Evolutionary conservation across 129 eudicot genomes (phyloP).

Genomic region (Scalesia atractyloides): DNA sequence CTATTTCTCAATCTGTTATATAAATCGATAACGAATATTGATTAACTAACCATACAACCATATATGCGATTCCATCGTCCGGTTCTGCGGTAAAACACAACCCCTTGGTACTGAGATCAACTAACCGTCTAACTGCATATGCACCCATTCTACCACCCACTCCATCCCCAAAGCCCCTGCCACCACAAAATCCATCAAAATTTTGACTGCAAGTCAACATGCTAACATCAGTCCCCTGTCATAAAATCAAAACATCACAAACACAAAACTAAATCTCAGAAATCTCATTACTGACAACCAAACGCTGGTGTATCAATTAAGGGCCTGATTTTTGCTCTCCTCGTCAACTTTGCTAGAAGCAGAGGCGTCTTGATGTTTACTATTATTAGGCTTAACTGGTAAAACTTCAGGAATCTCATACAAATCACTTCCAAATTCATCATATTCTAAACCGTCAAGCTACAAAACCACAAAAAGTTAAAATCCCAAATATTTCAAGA

Average conservation of each 20-base stretch:
- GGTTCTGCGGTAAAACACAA: too few relatives aligned
- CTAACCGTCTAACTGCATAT: too few relatives aligned
- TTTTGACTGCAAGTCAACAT: slow-evolving; percentile 63
- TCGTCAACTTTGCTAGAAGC: slow-evolving; percentile 84
- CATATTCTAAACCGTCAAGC: slow-evolving; percentile 82
- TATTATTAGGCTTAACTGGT: slow-evolving; percentile 45
- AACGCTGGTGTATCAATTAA: slow-evolving; percentile 82
- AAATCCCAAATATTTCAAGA: too few relatives aligned
- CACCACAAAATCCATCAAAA: slow-evolving; percentile 72
- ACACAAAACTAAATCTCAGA: not conserved
- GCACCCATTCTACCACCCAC: slow-evolving; percentile 83
- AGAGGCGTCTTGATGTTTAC: slow-evolving; percentile 56
- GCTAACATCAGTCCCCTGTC: not conserved
- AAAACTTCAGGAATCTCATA: slow-evolving; percentile 78
- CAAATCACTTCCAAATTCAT: slow-evolving; percentile 90
- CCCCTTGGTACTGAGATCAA: too few relatives aligned
- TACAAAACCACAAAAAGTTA: slow-evolving; percentile 37
- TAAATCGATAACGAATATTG: too few relatives aligned
- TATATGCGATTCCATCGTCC: too few relatives aligned
- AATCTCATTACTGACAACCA: slow-evolving; percentile 88
- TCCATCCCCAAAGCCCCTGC: slow-evolving; percentile 90
- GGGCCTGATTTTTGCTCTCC: slow-evolving; percentile 85
- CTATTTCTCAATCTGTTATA: too few relatives aligned
- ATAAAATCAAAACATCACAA: not conserved
- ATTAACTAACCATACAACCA: too few relatives aligned